A percentile compares a stretch with the other conserved stretches of the same genome.
These are phyloP conservation scores for Spinacia oleracea DNA, from an alignment of 179 eudicot species.

Conservation along the genomic window DNA sequence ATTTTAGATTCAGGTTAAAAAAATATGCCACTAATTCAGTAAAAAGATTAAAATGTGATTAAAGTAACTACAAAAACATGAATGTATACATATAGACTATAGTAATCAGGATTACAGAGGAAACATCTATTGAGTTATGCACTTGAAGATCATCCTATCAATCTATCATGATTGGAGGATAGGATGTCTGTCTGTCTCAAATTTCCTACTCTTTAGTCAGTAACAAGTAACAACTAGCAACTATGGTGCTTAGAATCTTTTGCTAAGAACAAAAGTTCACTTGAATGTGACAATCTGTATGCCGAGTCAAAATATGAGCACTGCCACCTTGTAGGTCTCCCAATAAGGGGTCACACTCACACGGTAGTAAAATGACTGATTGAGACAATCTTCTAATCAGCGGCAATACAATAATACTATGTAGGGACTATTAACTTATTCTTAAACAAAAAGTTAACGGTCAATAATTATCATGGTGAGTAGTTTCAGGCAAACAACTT, in stretches of 20 bases:
- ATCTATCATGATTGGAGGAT: background rate
- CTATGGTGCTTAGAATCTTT: no score
- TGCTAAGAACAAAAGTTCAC: no score
- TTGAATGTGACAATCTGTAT: no score
- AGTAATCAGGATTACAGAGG: background rate
- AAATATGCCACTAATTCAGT: background rate
- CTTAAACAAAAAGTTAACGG: background rate
- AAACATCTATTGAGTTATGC: background rate
- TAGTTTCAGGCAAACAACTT: background rate
- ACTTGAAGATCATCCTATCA: background rate
- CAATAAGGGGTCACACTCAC: no score
- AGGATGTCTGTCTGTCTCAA: background rate
- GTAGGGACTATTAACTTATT: no score
- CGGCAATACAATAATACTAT: no score
- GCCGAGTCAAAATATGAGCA: no score
- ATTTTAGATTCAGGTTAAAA: conserved; percentile 13
- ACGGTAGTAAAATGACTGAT: no score
- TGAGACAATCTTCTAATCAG: no score
- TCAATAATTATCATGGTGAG: background rate
- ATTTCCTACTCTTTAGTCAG: no score
- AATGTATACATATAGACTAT: background rate
- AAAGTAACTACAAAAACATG: background rate
- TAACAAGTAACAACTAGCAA: no score
- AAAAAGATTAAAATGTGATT: background rate
- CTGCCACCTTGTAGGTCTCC: no score